Conservation (phyloP, 345 rosid species). For the Aethionema arabicum region DNA sequence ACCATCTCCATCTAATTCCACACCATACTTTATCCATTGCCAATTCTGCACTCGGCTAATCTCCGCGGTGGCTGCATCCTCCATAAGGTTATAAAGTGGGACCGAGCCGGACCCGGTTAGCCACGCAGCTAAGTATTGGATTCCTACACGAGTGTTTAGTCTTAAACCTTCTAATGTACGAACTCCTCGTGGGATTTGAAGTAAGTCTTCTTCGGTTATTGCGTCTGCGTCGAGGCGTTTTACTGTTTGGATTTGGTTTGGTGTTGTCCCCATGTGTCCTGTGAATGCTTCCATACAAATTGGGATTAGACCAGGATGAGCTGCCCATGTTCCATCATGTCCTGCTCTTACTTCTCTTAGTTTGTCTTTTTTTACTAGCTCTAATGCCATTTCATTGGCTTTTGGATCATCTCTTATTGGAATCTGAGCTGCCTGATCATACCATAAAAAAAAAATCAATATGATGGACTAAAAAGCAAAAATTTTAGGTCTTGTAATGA, state of each 20-base stretch:
- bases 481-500: too few relatives aligned
- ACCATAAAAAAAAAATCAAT: neutral
- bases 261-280: constrained; percentile 59
- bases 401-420: constrained; percentile 76
- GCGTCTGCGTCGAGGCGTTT: constrained; percentile 64
- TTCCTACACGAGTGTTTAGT: constrained; percentile 85
- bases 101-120: constrained; percentile 85
- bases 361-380: constrained; percentile 85
- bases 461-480: too few relatives aligned
- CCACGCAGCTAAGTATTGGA: constrained; percentile 92
- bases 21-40: constrained; percentile 91
- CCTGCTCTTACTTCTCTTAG: constrained; percentile 85
- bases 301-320: constrained; percentile 89
- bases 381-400: constrained; percentile 83
- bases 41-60: constrained; percentile 92
- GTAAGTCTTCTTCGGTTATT: constrained; percentile 74
- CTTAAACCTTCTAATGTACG: constrained; percentile 83
- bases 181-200: constrained; percentile 77
- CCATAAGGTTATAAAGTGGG: constrained; percentile 93
- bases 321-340: constrained; percentile 98
- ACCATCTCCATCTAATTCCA: constrained; percentile 75
- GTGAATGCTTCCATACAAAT: constrained; percentile 68
- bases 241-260: constrained; percentile 61
- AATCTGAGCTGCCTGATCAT: constrained; percentile 88
- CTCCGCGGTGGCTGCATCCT: constrained; percentile 96